These are phyloP conservation scores for Spongospora subterranea DNA, from an alignment of 208 protist species.

Conservation along the genomic window DNA sequence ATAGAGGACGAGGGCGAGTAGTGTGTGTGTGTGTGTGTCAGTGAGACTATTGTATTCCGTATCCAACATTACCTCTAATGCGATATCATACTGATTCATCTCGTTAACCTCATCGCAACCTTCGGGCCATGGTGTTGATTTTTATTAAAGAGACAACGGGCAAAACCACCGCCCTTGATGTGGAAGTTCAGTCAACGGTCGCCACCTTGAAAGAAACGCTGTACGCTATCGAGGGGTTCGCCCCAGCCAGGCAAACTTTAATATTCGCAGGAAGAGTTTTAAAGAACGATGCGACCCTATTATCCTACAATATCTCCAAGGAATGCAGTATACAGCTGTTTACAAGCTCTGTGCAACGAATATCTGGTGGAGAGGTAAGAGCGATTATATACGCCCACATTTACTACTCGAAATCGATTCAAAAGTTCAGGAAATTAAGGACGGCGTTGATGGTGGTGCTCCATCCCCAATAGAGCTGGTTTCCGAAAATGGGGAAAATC, in stretches of 20 bases:
- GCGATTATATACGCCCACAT: too few species aligned
- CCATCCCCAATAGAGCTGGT: neutral
- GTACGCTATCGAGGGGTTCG: conserved; percentile 6
- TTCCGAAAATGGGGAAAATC: too few species aligned
- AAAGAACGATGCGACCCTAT: conserved; percentile 23
- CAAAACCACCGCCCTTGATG: neutral
- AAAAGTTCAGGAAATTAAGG: neutral
- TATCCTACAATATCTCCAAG: conserved; percentile 33
- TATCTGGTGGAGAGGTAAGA: neutral
- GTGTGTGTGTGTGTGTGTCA: too few species aligned
- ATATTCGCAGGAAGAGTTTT: conserved; percentile 25
- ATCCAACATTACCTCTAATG: too few species aligned
- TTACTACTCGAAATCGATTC: too few species aligned
- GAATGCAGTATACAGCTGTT: conserved; percentile 52
- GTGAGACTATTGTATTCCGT: too few species aligned
- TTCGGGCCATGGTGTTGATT: conserved; percentile 23
- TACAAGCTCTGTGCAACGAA: neutral
- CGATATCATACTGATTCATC: too few species aligned
- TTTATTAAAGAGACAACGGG: conserved; percentile 18
- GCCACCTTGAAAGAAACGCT: conserved; percentile 10
- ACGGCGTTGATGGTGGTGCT: neutral
- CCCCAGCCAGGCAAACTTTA: neutral
- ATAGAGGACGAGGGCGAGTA: too few species aligned
- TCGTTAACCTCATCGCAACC: too few species aligned
- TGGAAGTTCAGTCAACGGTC: neutral